Percentiles rank a stretch among this genome's conserved stretches.
These are phyloP conservation scores for Aspergillus sp. DNA, from an alignment of 2,329 filamentous ascomycete genomes.

Conservation along the genomic window DNA sequence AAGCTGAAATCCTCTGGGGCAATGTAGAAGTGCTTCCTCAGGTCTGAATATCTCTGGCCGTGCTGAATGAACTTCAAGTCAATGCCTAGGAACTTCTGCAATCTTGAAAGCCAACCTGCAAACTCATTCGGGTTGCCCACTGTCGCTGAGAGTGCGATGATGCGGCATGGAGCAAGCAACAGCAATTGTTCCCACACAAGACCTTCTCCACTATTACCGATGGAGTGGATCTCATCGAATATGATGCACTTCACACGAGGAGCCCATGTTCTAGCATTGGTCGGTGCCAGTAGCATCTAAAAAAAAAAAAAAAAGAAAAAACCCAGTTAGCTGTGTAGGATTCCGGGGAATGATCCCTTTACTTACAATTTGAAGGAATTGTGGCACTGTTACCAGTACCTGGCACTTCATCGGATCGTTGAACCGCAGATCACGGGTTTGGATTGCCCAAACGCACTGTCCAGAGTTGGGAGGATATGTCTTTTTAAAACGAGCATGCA, in stretches of 20 bases:
- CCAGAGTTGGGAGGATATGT: slow-evolving; percentile 47
- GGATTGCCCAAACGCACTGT: slow-evolving; percentile 69
- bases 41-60: slow-evolving; percentile 62
- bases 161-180: slow-evolving; percentile 64
- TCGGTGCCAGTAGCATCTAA: slow-evolving; percentile 57
- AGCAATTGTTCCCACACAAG: slow-evolving; percentile 72
- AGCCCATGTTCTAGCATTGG: slow-evolving; percentile 60
- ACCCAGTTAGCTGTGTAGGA: too few species aligned
- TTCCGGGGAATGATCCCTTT: background rate
- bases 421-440: slow-evolving; percentile 66
- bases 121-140: slow-evolving; percentile 69
- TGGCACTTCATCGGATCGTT: slow-evolving; percentile 67
- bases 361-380: slow-evolving; percentile 59
- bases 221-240: slow-evolving; percentile 75
- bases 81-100: slow-evolving; percentile 56
- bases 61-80: slow-evolving; percentile 62
- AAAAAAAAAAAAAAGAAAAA: background rate
- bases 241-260: slow-evolving; percentile 64
- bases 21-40: slow-evolving; percentile 64
- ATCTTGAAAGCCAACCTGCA: slow-evolving; percentile 56
- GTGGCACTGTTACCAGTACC: slow-evolving; percentile 67
- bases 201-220: slow-evolving; percentile 67
- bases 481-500: slow-evolving; percentile 67
- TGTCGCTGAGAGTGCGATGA: slow-evolving; percentile 71
- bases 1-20: slow-evolving; percentile 46